Evolutionary conservation across 2,329 filamentous ascomycete genomes (phyloP), one percentile per base, ranked within the genome.

Genomic region (Aspergillus costaricaensis): DNA sequence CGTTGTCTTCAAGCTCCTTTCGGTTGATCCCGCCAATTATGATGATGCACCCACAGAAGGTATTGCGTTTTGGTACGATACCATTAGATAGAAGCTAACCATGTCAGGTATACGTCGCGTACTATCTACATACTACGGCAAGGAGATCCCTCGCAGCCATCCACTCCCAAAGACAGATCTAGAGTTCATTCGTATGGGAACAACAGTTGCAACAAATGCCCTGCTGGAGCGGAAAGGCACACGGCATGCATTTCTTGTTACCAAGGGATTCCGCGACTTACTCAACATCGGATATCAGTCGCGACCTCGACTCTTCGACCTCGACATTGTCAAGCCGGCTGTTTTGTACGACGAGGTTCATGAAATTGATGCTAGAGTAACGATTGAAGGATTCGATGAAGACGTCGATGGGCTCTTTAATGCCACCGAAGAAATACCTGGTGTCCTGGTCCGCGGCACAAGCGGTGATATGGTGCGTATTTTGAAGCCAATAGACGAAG

Each of bases 151-250:
- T 2, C 61, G 68, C 39, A 53, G 62, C 21, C 58, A 56, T 5
- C 62, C 60, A 30, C 52, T 69, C 27, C 58, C 62, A 54, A 60
- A 66, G 58, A 48, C 51, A 12, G 48, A 51, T 10, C 57, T 68
- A 6, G 66, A 66, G 14, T 65, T 59, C 2, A 95, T 96, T 72
- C 88, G 92, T 57, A 96, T 96, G 91, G 92, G 92, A 47, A 96
- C 92, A 3, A 96, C 92, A 0, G 91, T 96, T 14, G 92, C 91
- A 7, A 96, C 92, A 1, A 96, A 96, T 72, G 92, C 92, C 0
- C 77, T 96, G 59, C 82, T 96, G 2, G 92, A 96, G 75, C 82
- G 92, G 62, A 96, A 95, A 74, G 92, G 92, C 53, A 91, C 94
- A 77, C 86, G 86, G 67, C 91, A 92, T 70, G 92, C 90, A 10